Percentiles rank a stretch among this genome's conserved stretches.
Conservation (phyloP, 345 rosid species). For the Citrus inodora region DNA sequence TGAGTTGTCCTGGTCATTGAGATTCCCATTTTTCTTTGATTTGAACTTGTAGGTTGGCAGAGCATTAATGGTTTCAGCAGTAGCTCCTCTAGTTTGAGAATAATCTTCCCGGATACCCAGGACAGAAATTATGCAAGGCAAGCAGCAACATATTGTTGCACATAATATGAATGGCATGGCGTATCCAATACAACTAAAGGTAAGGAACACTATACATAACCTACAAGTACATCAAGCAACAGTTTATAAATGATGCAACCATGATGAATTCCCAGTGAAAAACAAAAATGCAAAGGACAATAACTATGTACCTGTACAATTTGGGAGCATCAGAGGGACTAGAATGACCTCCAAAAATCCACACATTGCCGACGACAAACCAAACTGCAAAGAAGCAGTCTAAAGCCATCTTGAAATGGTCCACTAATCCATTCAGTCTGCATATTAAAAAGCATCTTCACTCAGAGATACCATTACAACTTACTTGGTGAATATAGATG, state of each 20-base stretch:
- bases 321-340: constrained; percentile 82
- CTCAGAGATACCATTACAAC: constrained; percentile 5
- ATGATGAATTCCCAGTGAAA: neutral
- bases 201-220: constrained; percentile 88
- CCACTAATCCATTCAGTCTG: constrained; percentile 69
- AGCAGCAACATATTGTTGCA: constrained; percentile 86
- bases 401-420: constrained; percentile 84
- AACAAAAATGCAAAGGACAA: neutral
- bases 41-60: constrained; percentile 78
- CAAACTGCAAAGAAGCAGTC: constrained; percentile 95
- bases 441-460: constrained; percentile 18
- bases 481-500: neutral
- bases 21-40: constrained; percentile 31
- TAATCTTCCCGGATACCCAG: constrained; percentile 72
- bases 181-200: constrained; percentile 88
- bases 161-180: constrained; percentile 94
- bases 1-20: constrained; percentile 37
- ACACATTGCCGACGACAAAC: constrained; percentile 94
- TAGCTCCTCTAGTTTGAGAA: constrained; percentile 79
- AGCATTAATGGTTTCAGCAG: constrained; percentile 56
- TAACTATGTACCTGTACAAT: constrained; percentile 55
- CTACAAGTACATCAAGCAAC: constrained; percentile 42
- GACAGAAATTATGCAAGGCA: constrained; percentile 88
- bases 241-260: neutral
- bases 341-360: constrained; percentile 88